Evolutionary conservation across 495 filamentous ascomycete genomes (phyloP).

Genomic region (Pseudoneurospora amorphoporcata): DNA sequence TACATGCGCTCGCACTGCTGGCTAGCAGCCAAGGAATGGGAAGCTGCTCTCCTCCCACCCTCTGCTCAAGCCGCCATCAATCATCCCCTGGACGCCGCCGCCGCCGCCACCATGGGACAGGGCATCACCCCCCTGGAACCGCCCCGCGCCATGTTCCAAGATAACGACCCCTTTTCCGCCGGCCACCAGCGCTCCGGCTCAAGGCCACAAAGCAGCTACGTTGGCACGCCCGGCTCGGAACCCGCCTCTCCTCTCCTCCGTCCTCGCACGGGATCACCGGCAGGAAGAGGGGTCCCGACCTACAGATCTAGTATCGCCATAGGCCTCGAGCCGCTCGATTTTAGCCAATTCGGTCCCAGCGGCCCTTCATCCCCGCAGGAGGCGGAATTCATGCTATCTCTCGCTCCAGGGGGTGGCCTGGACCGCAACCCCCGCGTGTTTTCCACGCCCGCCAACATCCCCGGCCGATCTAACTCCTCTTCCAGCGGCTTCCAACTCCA

Average conservation of each 20-base stretch:
- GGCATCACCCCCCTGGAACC: conserved; percentile 26
- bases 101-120: background rate
- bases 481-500: background rate
- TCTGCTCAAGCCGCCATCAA: background rate
- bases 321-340: conserved; percentile 33
- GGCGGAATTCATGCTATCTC: background rate
- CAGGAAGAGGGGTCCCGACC: conserved; percentile 16
- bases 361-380: background rate
- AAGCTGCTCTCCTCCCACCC: conserved; percentile 10
- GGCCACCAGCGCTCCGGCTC: background rate
- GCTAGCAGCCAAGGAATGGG: conserved; percentile 70
- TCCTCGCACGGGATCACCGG: conserved; percentile 22
- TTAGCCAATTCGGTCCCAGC: background rate
- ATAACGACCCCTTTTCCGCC: background rate
- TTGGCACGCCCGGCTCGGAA: conserved; percentile 8
- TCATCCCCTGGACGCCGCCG: background rate
- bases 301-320: conserved; percentile 36
- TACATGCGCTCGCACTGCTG: conserved; percentile 91
- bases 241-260: conserved; percentile 21
- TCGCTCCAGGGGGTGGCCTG: background rate
- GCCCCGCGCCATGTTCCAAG: conserved; percentile 22
- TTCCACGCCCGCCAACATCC: background rate
- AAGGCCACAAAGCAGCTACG: background rate
- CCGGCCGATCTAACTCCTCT: background rate
- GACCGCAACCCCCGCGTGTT: background rate